Evolutionary conservation across 169 alveolate genomes (phyloP).

Genomic region (Plasmodium fragile): DNA sequence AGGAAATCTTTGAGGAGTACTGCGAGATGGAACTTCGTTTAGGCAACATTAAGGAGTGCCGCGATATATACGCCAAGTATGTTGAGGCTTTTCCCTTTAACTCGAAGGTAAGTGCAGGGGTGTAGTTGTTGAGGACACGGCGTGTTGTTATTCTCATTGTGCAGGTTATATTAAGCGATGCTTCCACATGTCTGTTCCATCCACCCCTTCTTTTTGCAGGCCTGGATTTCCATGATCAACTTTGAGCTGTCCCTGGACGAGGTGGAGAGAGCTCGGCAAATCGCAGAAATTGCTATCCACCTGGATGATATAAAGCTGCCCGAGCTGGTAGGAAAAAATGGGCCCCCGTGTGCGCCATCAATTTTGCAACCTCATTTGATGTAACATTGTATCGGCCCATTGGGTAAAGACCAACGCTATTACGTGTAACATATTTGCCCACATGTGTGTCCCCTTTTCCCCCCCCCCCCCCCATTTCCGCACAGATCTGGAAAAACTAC

Average conservation of each 20-base stretch:
- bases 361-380: background rate
- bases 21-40: conserved; percentile 94
- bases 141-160: background rate
- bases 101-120: conserved; percentile 83
- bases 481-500: conserved; percentile 87
- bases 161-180: background rate
- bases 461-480: background rate
- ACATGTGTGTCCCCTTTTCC: background rate
- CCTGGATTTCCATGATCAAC: conserved; percentile 92
- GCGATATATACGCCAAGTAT: conserved; percentile 93
- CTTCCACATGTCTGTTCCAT: background rate
- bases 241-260: conserved; percentile 93
- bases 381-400: background rate
- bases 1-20: conserved; percentile 93
- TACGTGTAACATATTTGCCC: background rate
- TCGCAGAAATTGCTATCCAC: conserved; percentile 92
- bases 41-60: conserved; percentile 95
- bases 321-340: conserved; percentile 82
- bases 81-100: conserved; percentile 92
- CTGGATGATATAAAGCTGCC: conserved; percentile 93
- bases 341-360: background rate
- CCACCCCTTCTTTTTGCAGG: conserved; percentile 50
- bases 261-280: conserved; percentile 90
- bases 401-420: background rate
- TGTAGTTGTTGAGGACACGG: background rate